A percentile compares a stretch with the other conserved stretches of the same genome.
Conservation (phyloP, 805 yeast species). For the Starmerella cellae region DNA sequence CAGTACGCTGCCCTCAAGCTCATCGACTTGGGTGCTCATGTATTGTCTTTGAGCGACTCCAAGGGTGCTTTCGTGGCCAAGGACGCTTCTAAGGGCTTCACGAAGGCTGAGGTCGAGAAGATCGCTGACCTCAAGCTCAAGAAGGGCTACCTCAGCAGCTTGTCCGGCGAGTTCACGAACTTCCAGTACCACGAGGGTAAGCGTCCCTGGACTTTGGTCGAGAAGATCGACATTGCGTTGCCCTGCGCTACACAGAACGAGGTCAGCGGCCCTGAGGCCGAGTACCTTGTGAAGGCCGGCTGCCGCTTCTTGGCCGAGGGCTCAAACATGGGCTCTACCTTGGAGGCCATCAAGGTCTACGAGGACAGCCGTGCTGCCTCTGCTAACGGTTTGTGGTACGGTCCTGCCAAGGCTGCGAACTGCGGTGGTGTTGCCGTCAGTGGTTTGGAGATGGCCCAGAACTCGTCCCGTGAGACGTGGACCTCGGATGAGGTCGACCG, state of each 20-base stretch:
- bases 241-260: slow-evolving; percentile 99
- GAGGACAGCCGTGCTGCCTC: slow-evolving; percentile 40
- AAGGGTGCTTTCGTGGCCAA: slow-evolving; percentile 64
- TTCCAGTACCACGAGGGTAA: slow-evolving; percentile 80
- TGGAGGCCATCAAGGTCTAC: slow-evolving; percentile 89
- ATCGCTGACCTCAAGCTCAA: slow-evolving; percentile 74
- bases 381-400: slow-evolving; percentile 65
- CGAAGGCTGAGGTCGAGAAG: slow-evolving; percentile 62
- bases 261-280: slow-evolving; percentile 92
- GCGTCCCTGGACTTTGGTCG: slow-evolving; percentile 92
- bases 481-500: slow-evolving; percentile 82
- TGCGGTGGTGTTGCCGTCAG: slow-evolving; percentile 99
- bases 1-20: slow-evolving; percentile 97
- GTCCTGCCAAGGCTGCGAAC: slow-evolving; percentile 98
- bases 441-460: slow-evolving; percentile 98
- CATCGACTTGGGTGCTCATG: slow-evolving; percentile 92
- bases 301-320: slow-evolving; percentile 94
- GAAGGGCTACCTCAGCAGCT: slow-evolving; percentile 37
- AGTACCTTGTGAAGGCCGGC: slow-evolving; percentile 84
- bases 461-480: slow-evolving; percentile 89
- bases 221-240: slow-evolving; percentile 85
- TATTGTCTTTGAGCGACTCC: slow-evolving; percentile 88
- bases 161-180: slow-evolving; percentile 24
- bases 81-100: slow-evolving; percentile 58
- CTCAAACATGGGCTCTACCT: slow-evolving; percentile 98